A percentile compares a stretch with the other conserved stretches of the same genome.
phyloP scores from a whole-genome alignment of 2,329 filamentous ascomycete species.

The Alternaria sp. region DNA sequence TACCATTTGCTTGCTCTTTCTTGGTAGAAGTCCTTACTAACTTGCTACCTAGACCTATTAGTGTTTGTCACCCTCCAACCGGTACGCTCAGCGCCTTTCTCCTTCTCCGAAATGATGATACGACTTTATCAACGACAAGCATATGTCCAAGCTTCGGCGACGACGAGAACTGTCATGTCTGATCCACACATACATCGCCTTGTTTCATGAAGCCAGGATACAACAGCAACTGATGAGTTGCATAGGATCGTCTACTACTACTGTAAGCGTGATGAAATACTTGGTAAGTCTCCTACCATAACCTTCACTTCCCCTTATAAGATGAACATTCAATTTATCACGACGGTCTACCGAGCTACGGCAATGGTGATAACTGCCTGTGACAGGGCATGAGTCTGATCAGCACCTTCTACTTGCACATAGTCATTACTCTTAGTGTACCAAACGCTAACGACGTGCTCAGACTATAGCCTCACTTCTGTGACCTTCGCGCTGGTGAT shows the following conservation, averaged over 20 bases:
- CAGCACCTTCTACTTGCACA: conserved; percentile 8
- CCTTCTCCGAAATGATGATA: conserved; percentile 72
- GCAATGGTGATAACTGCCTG: conserved; percentile 81
- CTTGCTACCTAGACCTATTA: conserved; percentile 5
- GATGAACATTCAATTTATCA: conserved; percentile 65
- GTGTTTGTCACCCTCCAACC: conserved; percentile 19
- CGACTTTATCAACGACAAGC: conserved; percentile 86
- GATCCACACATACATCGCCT: conserved; percentile 28
- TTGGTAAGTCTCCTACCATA: conserved; percentile 3
- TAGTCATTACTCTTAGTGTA: background rate
- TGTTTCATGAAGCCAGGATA: background rate
- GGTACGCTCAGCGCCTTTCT: conserved; percentile 29
- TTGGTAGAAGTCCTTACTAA: conserved; percentile 15
- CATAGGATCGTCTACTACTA: conserved; percentile 1
- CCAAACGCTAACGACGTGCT: conserved; percentile 16
- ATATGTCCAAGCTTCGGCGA: conserved; percentile 87
- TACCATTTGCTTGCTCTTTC: background rate
- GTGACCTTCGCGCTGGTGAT: background rate
- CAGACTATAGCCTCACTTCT: background rate
- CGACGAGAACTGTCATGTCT: conserved; percentile 56
- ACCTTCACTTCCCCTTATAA: conserved; percentile 25
- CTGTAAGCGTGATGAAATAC: background rate
- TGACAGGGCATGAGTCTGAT: conserved; percentile 70
- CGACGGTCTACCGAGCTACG: conserved; percentile 87
- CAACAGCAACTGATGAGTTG: conserved; percentile 18